Evolutionary conservation across 805 yeast genomes (phyloP).

Genomic region (Kuraishia molischiana): DNA sequence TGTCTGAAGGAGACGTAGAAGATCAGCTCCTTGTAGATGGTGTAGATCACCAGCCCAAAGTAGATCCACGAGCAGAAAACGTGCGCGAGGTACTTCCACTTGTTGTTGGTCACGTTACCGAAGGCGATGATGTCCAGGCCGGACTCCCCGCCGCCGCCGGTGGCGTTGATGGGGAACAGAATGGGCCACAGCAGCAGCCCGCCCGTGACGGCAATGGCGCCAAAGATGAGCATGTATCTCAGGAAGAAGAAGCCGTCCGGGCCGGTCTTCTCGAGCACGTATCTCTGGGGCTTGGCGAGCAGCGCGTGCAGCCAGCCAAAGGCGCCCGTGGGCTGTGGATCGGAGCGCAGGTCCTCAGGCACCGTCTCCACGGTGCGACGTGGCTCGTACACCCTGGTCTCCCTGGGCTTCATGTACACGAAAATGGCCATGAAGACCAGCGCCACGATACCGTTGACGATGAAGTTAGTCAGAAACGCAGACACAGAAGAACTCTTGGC

Average conservation of each 20-base stretch:
- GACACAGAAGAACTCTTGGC: too few relatives aligned
- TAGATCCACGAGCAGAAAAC: constrained; percentile 67
- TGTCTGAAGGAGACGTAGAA: constrained; percentile 68
- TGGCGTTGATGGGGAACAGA: constrained; percentile 64
- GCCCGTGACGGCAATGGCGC: constrained; percentile 39
- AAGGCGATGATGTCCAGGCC: constrained; percentile 63
- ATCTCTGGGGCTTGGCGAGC: constrained; percentile 46
- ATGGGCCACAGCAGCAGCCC: constrained; percentile 56
- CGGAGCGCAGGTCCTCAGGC: constrained; percentile 33
- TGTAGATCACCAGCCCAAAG: constrained; percentile 55
- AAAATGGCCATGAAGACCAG: constrained; percentile 30
- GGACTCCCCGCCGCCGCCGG: constrained; percentile 42
- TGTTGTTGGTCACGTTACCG: constrained; percentile 45
- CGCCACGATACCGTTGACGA: constrained; percentile 32
- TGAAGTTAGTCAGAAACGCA: constrained; percentile 37
- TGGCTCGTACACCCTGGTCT: constrained; percentile 42
- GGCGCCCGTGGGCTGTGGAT: constrained; percentile 31
- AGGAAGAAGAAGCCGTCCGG: constrained; percentile 71
- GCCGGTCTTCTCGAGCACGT: constrained; percentile 59
- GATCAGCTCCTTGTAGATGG: constrained; percentile 65
- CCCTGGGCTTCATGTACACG: constrained; percentile 29
- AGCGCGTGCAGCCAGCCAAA: constrained; percentile 47
- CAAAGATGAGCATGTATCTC: constrained; percentile 51
- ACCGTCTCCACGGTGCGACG: constrained; percentile 34
- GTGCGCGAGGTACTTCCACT: constrained; percentile 63